A percentile compares a stretch with the other conserved stretches of the same genome.
Conservation (phyloP, 306 rosid species). For the Cercis canadensis region DNA sequence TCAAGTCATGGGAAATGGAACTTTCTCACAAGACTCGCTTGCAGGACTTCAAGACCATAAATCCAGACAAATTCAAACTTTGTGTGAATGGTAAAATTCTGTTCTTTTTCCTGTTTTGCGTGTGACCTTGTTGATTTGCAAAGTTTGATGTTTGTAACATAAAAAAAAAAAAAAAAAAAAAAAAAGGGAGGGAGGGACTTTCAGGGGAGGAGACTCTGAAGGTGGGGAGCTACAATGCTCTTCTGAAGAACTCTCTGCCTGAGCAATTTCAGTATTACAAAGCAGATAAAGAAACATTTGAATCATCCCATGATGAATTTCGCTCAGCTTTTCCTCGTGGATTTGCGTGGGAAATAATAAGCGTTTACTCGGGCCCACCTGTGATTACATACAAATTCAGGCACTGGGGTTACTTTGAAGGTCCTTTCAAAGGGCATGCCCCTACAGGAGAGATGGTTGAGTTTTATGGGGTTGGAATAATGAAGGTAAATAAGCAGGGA, state of each 20-base stretch:
- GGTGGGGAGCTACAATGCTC: slow-evolving; percentile 70
- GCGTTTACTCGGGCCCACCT: slow-evolving; percentile 73
- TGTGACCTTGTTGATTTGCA: too few relatives aligned
- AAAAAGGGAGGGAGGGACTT: slow-evolving; percentile 69
- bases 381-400: slow-evolving; percentile 73
- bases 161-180: too few relatives aligned
- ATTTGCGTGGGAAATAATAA: slow-evolving; percentile 85
- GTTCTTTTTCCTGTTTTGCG: slow-evolving; percentile 5
- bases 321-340: slow-evolving; percentile 74
- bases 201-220: slow-evolving; percentile 66
- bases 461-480: slow-evolving; percentile 68
- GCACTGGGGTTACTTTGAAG: slow-evolving; percentile 91
- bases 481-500: slow-evolving; percentile 64
- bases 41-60: slow-evolving; percentile 53
- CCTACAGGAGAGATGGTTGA: slow-evolving; percentile 69
- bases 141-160: not conserved
- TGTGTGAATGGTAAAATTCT: slow-evolving; percentile 49
- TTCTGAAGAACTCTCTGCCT: slow-evolving; percentile 66
- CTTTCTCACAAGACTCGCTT: slow-evolving; percentile 58
- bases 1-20: slow-evolving; percentile 65
- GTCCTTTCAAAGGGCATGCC: slow-evolving; percentile 63
- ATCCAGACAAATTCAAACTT: slow-evolving; percentile 57
- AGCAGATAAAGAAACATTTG: slow-evolving; percentile 70
- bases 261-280: slow-evolving; percentile 58
- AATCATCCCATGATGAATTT: slow-evolving; percentile 70